phyloP scores from a whole-genome alignment of 495 filamentous ascomycete species.

The Hypoxylon fragiforme region DNA sequence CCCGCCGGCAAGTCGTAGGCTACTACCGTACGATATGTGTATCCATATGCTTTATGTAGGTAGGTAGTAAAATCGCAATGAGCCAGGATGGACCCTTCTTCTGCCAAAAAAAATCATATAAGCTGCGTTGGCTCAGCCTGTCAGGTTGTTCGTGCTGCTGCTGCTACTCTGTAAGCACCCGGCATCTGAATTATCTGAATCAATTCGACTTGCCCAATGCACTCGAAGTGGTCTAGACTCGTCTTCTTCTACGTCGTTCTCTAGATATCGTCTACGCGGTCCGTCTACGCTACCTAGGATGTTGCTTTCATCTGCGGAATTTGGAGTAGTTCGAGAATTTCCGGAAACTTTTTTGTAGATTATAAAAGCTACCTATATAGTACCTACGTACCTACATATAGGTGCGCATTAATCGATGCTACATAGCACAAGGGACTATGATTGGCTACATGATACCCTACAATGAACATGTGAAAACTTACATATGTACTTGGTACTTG shows the following conservation, averaged over 20 bases:
- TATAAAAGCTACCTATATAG: not conserved
- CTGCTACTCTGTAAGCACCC: constrained; percentile 28
- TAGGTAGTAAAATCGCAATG: no score
- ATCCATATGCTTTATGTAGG: no score
- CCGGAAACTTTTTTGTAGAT: constrained; percentile 13
- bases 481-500: constrained; percentile 4
- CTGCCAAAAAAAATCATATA: no score
- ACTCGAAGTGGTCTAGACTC: constrained; percentile 25
- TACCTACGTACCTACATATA: constrained; percentile 7
- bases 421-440: not conserved
- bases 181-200: constrained; percentile 24
- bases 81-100: no score
- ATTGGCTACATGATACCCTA: not conserved
- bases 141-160: constrained; percentile 7
- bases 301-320: constrained; percentile 29
- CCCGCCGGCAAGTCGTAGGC: constrained; percentile 19
- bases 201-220: constrained; percentile 7
- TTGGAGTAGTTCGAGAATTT: constrained; percentile 28
- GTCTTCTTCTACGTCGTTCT: constrained; percentile 3
- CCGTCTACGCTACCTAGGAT: not conserved
- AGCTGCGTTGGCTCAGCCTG: not conserved
- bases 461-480: constrained; percentile 19
- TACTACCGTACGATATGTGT: no score
- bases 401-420: constrained; percentile 1
- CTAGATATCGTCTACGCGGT: constrained; percentile 7